These are phyloP conservation scores for Geoglossum glabrum DNA, from an alignment of 495 filamentous ascomycete species.

Conservation along the genomic window DNA sequence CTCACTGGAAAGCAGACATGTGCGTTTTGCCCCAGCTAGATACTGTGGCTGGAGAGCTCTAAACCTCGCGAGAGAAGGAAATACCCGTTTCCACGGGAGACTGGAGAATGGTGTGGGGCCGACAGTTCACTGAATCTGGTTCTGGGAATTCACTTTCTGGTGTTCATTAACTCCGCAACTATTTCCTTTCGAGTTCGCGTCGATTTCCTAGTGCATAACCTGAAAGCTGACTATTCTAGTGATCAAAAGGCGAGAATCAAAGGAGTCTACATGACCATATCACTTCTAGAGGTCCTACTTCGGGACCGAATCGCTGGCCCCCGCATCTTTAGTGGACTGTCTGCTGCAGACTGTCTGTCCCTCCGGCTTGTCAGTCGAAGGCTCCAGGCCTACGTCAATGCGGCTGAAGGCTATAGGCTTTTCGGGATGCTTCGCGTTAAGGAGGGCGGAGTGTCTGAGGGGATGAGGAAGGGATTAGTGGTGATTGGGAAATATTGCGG, in stretches of 20 bases:
- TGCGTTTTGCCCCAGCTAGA: too few species aligned
- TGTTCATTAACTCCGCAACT: too few species aligned
- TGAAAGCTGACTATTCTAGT: background rate
- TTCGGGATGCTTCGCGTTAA: background rate
- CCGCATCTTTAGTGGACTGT: background rate
- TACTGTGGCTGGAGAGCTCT: too few species aligned
- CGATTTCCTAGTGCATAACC: too few species aligned
- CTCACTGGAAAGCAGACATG: too few species aligned
- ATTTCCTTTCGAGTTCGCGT: too few species aligned
- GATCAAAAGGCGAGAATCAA: too few species aligned
- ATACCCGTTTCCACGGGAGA: too few species aligned
- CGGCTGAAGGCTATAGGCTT: background rate
- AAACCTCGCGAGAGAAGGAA: too few species aligned
- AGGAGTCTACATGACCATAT: background rate
- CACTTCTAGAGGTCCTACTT: background rate
- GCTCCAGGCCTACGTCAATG: background rate
- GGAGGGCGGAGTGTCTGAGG: background rate
- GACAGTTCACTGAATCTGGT: too few species aligned
- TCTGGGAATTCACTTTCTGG: too few species aligned
- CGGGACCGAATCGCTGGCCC: background rate
- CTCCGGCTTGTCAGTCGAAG: background rate
- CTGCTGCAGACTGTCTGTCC: background rate
- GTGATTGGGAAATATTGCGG: background rate
- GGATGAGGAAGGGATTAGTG: background rate
- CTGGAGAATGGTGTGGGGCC: too few species aligned